Evolutionary conservation across 345 rosid genomes (phyloP).

Genomic region (Ceriops zippeliana): DNA sequence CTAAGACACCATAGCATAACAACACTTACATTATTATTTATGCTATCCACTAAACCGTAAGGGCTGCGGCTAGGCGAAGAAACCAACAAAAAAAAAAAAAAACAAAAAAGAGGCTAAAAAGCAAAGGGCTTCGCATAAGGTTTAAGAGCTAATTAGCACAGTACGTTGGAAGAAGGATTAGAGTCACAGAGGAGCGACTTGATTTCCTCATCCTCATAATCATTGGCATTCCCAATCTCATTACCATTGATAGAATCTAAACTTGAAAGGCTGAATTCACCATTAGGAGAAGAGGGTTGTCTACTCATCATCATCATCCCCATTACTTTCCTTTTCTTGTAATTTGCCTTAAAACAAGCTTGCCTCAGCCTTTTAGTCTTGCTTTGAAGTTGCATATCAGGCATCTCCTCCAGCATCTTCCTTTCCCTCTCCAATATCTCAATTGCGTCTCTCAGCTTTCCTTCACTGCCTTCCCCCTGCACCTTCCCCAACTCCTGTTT

Average conservation of each 20-base stretch:
- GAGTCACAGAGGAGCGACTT: constrained; percentile 6
- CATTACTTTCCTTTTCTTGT: constrained; percentile 51
- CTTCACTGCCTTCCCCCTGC: constrained; percentile 25
- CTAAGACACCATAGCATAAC: too few species aligned
- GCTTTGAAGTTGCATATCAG: constrained; percentile 47
- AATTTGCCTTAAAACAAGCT: constrained; percentile 77
- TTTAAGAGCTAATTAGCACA: background rate
- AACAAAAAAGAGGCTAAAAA: too few species aligned
- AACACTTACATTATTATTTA: too few species aligned
- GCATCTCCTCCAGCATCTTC: constrained; percentile 56
- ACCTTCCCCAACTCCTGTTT: background rate
- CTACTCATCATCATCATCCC: background rate
- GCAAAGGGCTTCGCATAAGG: too few species aligned
- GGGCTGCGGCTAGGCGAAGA: too few species aligned
- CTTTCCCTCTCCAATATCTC: constrained; percentile 57
- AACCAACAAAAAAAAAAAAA: too few species aligned
- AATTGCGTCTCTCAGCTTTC: constrained; percentile 32
- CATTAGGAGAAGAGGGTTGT: background rate
- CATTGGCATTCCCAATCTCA: background rate
- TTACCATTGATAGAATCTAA: background rate
- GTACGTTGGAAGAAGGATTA: background rate
- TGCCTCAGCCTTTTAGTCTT: constrained; percentile 70
- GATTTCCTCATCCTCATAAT: constrained; percentile 14
- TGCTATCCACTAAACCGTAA: too few species aligned
- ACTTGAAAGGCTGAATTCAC: background rate